phyloP scores from a whole-genome alignment of 106 monocot species.

The Dendrobium nobile region DNA sequence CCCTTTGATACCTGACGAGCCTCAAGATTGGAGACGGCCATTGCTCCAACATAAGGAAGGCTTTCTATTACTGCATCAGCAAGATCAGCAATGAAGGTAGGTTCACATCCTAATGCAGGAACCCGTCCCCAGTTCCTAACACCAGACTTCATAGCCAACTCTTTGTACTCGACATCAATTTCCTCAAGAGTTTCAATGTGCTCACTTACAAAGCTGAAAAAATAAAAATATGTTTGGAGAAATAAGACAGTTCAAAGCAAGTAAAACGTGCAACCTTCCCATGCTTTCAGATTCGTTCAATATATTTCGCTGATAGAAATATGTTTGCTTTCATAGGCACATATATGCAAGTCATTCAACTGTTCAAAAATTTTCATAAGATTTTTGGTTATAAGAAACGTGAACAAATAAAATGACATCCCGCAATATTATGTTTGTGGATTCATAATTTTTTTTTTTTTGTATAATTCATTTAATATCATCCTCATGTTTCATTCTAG shows the following conservation, averaged over 20 bases:
- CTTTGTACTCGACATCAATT: constrained; percentile 99
- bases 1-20: constrained; percentile 79
- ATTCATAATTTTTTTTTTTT: not conserved
- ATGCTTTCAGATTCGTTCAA: too few species aligned
- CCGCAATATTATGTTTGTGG: not conserved
- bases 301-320: too few species aligned
- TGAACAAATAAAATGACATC: not conserved
- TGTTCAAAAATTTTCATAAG: too few species aligned
- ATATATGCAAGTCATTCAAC: too few species aligned
- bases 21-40: constrained; percentile 96
- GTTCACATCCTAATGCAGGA: constrained; percentile 95
- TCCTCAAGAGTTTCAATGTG: constrained; percentile 99
- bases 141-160: constrained; percentile 80
- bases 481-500: not conserved
- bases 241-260: not conserved
- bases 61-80: constrained; percentile 98
- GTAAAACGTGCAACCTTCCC: too few species aligned
- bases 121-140: constrained; percentile 91
- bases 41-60: constrained; percentile 97
- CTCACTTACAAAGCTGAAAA: constrained; percentile 92
- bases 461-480: not conserved
- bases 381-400: too few species aligned
- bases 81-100: constrained; percentile 86
- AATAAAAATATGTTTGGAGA: not conserved
- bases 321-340: too few species aligned